phyloP scores from a whole-genome alignment of 352 stramenopile genomes.

The Phytopythium vexans region DNA sequence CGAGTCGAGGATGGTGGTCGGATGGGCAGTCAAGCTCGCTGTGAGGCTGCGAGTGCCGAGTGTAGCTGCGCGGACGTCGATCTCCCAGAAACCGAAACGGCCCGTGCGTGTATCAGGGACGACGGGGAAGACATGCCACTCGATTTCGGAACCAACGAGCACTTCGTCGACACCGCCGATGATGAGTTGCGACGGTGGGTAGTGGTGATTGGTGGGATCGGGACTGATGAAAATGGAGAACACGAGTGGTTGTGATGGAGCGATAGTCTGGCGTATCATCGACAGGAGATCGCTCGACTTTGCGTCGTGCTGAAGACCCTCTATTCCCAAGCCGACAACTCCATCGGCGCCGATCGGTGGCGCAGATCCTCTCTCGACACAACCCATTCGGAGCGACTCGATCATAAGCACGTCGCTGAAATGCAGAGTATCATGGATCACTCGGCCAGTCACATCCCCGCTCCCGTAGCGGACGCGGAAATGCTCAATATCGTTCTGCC shows the following conservation, averaged over 20 bases:
- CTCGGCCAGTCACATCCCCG: conserved; percentile 9
- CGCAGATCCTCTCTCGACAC: neutral
- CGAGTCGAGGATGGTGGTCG: conserved; percentile 15
- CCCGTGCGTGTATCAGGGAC: conserved; percentile 3
- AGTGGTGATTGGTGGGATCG: neutral
- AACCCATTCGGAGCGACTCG: conserved; percentile 3
- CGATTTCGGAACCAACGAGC: conserved; percentile 2
- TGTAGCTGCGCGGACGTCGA: neutral
- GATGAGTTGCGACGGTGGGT: conserved; percentile 14
- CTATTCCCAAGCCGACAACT: conserved; percentile 16
- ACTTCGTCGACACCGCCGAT: conserved; percentile 9
- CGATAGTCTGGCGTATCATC: conserved; percentile 3
- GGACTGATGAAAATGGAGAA: conserved; percentile 17
- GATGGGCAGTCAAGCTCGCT: conserved; percentile 4
- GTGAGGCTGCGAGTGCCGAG: neutral
- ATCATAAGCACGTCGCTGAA: neutral
- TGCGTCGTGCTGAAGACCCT: conserved; percentile 10
- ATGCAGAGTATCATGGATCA: too few species aligned
- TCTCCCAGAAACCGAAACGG: conserved; percentile 15
- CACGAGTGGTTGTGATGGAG: neutral
- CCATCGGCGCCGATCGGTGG: conserved; percentile 7
- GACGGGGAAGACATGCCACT: conserved; percentile 15
- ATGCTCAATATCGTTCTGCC: neutral
- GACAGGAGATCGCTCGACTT: conserved; percentile 6
- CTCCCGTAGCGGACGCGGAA: conserved; percentile 8